Evolutionary conservation across 2,329 filamentous ascomycete genomes (phyloP).

Genomic region (Fusarium verrucosum): DNA sequence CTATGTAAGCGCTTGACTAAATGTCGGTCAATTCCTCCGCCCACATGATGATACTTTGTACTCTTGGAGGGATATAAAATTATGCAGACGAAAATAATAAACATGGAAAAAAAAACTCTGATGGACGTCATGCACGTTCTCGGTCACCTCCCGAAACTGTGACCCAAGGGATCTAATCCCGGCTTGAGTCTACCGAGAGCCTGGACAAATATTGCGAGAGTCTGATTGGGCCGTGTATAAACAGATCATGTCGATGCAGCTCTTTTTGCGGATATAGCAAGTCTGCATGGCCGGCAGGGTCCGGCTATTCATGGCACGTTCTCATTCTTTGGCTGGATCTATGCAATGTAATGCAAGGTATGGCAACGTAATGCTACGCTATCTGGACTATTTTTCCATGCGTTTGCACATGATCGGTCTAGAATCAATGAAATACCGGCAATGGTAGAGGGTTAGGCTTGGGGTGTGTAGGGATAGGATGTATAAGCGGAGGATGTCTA

Average conservation of each 20-base stretch:
- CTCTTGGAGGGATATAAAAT: background rate
- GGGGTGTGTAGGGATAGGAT: conserved; percentile 4
- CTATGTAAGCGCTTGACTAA: background rate
- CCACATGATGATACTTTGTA: background rate
- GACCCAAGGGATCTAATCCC: conserved; percentile 22
- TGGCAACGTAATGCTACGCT: conserved; percentile 11
- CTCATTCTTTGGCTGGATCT: conserved; percentile 18
- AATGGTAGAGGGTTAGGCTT: background rate
- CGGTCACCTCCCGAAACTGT: conserved; percentile 36
- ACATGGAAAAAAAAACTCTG: background rate
- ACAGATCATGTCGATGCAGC: conserved; percentile 12
- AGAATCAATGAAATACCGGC: conserved; percentile 20
- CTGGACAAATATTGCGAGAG: background rate
- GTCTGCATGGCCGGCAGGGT: conserved; percentile 24
- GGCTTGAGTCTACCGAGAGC: conserved; percentile 3
- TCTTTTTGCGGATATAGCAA: conserved; percentile 5
- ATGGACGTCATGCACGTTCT: conserved; percentile 27
- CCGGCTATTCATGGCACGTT: conserved; percentile 32
- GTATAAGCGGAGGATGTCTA: background rate
- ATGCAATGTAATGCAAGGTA: background rate
- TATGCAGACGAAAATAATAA: conserved; percentile 6
- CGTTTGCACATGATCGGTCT: conserved; percentile 27
- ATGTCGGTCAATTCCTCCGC: background rate
- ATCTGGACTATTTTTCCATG: conserved; percentile 3
- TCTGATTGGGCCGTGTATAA: conserved; percentile 15